Base-by-base conservation (phyloP, 1,284 basidiomycete species). In the Tilletia setariae region DNA sequence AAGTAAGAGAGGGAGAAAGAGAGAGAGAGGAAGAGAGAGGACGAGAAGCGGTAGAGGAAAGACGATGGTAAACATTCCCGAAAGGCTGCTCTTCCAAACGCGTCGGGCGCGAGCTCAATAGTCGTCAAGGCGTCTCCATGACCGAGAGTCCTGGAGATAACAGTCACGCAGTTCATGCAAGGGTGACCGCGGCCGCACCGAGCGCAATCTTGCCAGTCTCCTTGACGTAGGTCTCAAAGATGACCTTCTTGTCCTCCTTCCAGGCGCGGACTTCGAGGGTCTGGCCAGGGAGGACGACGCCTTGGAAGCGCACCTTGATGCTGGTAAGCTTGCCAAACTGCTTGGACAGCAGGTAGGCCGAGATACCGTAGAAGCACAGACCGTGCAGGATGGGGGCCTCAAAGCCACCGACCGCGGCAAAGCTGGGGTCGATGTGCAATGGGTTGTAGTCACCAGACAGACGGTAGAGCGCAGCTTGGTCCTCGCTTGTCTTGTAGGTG, bases 221-320 rank as follows among this genome's bases (percentile, higher is more conserved):
- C 82, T 92, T 92, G 30, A 90, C 89, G 81, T 85, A 91, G 70
- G 84, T 82, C 93, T 91, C 86, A 84, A 98, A 98, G 73, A 97
- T 89, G 73, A 98, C 90, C 84, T 91, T 97, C 78, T 88, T 84
- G 21, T 72, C 77, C 25, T 75, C 53, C 42, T 74, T 63, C 78
- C 78, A 80, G 25, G 79, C 76, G 53, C 68, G 67, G 35, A 77
- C 79, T 53, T 74, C 73, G 23, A 80, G 66, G 51, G 71, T 73
- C 63, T 80, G 74, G 28, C 78, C 78, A 4, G 77, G 77, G 16
- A 53, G 64, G 65, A 80, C 78, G 90, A 92, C 78, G n/a, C 91
- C 92, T 0, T 90, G 88, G 83, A 95, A 94, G 66, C 95, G 89
- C 71, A 93, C 93, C 88, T 98, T 98, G 86, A 98, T 96, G 83